Base-by-base conservation (phyloP, 2,329 filamentous ascomycete species). In the Scortechinia acanthostroma region DNA sequence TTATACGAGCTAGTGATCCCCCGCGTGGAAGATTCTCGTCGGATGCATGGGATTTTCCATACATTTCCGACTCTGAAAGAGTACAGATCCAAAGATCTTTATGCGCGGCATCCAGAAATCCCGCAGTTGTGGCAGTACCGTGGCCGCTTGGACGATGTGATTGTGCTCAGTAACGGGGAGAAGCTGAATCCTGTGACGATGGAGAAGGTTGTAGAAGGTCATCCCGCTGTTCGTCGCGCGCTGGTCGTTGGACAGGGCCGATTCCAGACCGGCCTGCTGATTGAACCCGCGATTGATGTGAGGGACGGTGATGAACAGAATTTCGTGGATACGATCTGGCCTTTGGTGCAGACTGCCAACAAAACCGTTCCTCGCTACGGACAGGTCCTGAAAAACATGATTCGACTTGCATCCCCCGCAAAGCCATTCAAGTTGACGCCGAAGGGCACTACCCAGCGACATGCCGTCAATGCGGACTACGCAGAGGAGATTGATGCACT, bases 111-210 rank as follows among this genome's bases (percentile, higher is more conserved):
- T 44, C 45, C 46, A 14, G 30, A 43, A 2, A 48, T 47, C 22
- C 40, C 47, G 10, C 47, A 46, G 10, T 21, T 47, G 13, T 55
- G 52, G 51, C 47, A 50, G 28, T 47, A 45, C 17, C 15, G 43
- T 15, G 51, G 53, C 4, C 44, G 55, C 3, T 50, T 42, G 0
- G 71, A 75, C 47, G 66, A 71, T 48, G 57, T 75, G 40, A 66
- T 75, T 15, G 70, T 75, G 14, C 65, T 76, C 25, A 67, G 64
- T 2, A 73, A 68, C 42, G 71, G 71, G 21, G 69, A 74, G 55
- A 75, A 76, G 53, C 51, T 74, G 4, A 76, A 76, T 48, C 69
- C 70, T 0, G 55, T 68, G 3, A 62, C 58, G 2, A 67, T 73
- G 23, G 71, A 74, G 49, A 50, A 55, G 0, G 60, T 58, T 14